Base-by-base conservation (phyloP, 768 basidiomycete species). In the Suillus variegatus region DNA sequence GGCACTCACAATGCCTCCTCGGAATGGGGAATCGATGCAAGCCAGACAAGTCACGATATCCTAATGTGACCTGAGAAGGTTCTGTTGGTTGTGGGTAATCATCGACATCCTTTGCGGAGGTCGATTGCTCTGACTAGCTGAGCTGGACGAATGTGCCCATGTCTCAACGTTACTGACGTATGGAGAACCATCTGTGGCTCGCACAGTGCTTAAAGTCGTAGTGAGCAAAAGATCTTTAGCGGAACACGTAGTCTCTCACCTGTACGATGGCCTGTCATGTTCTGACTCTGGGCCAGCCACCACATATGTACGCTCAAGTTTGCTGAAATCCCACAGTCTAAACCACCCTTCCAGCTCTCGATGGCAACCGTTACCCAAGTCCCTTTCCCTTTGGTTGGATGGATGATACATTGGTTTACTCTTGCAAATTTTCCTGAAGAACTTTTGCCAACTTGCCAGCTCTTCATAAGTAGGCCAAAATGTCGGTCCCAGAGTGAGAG, bases 401-500 rank as follows among this genome's bases (percentile, higher is more conserved):
- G 97, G 0, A 95, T 80, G 14, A 82, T 84, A 68, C 89, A 89
- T 71, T 94, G 89, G 66, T 93, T 84, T 28, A 96, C 85, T 44
- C 86, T 84, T 3, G 83, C 83, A 8, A 83, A 80, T 46, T 81
- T 77, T 2, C 86, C 86, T 2, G 80, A 79, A 13, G 83, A 80
- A 4, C 85, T 82, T 7, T 82, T 81, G 12, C 88, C 88, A 8
- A 88, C 88, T 71, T 88, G 87, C 96, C 97, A 98, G 66, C 89
- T 93, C 75, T 92, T 92, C 67, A 99, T 82, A 5, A 91, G 80
- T n/a, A 98, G 80, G 1, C 96, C 95, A 69, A 99, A 99, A 12
- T 97, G 90, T 51, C 94, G 87, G 78, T 99, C 97, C 95, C 96
- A 99, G 3, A 99, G 82, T 0, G 92, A 88, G 14, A 99, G 79